phyloP scores from a whole-genome alignment of 495 filamentous ascomycete species.

The Jackrogersella multiformis region DNA sequence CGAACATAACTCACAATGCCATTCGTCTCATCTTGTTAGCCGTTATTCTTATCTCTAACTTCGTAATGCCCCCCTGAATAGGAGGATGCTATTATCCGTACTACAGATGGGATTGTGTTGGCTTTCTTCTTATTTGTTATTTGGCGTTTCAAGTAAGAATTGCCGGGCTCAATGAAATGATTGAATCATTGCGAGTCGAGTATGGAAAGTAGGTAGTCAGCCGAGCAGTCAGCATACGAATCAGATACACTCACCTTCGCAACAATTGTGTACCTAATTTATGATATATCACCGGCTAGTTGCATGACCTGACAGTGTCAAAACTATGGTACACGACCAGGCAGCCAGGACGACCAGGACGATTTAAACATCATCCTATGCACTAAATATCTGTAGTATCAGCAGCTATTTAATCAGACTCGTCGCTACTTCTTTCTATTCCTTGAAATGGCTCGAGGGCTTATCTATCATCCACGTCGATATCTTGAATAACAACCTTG shows the following conservation, averaged over 20 bases:
- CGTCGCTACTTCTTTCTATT: neutral
- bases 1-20: slow-evolving; percentile 7
- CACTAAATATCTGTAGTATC: slow-evolving; percentile 13
- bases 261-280: slow-evolving; percentile 3
- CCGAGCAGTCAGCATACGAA: neutral
- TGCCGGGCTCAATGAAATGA: neutral
- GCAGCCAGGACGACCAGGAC: too few species aligned
- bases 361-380: neutral
- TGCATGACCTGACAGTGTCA: slow-evolving; percentile 29
- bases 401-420: neutral
- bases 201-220: too few species aligned
- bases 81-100: neutral
- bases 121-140: neutral
- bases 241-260: slow-evolving; percentile 3
- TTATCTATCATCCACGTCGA: neutral
- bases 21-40: slow-evolving; percentile 6
- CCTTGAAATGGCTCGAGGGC: neutral
- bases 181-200: slow-evolving; percentile 1
- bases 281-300: slow-evolving; percentile 22
- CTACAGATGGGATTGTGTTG: neutral
- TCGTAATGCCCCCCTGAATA: neutral
- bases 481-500: slow-evolving; percentile 13
- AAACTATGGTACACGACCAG: slow-evolving; percentile 8
- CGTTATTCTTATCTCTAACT: neutral
- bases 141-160: neutral